Evolutionary conservation across 148 eudicot genomes (phyloP).

Genomic region (Camellia lanceoleosa): DNA sequence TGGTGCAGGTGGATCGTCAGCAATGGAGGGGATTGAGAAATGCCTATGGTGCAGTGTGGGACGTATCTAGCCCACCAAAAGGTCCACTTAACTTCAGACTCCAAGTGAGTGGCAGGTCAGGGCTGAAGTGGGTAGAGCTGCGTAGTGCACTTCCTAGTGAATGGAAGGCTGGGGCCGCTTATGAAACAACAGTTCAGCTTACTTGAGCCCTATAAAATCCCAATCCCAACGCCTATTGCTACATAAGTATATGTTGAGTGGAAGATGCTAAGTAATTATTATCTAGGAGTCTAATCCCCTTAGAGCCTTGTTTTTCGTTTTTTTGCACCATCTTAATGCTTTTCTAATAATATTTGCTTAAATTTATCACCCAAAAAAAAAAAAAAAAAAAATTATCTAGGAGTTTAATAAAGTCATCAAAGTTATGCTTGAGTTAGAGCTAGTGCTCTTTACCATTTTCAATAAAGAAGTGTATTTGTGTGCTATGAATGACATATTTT

Average conservation of each 20-base stretch:
- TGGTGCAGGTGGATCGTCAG: slow-evolving; percentile 41
- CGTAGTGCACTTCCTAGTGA: slow-evolving; percentile 21
- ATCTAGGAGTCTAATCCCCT: too few relatives aligned
- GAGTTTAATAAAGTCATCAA: too few relatives aligned
- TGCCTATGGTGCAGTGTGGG: slow-evolving; percentile 28
- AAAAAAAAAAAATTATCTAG: too few relatives aligned
- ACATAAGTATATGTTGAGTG: neutral
- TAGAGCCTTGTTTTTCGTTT: too few relatives aligned
- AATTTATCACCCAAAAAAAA: too few relatives aligned
- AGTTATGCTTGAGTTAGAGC: too few relatives aligned
- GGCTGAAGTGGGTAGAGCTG: slow-evolving; percentile 29
- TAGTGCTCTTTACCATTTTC: too few relatives aligned
- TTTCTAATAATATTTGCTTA: too few relatives aligned
- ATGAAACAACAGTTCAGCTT: slow-evolving; percentile 34
- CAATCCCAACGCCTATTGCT: neutral
- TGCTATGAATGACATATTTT: too few relatives aligned
- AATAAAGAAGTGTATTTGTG: too few relatives aligned
- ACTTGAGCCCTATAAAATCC: neutral
- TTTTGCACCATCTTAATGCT: too few relatives aligned
- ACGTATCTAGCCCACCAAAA: neutral
- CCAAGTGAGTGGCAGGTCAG: slow-evolving; percentile 31
- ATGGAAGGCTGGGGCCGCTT: slow-evolving; percentile 37
- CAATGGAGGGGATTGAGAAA: slow-evolving; percentile 48
- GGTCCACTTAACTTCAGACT: slow-evolving; percentile 32
- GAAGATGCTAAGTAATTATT: neutral